Percentiles rank a stretch among this genome's conserved stretches.
These are phyloP conservation scores for Astraeus odoratus DNA, from an alignment of 768 basidiomycete species.

Conservation along the genomic window DNA sequence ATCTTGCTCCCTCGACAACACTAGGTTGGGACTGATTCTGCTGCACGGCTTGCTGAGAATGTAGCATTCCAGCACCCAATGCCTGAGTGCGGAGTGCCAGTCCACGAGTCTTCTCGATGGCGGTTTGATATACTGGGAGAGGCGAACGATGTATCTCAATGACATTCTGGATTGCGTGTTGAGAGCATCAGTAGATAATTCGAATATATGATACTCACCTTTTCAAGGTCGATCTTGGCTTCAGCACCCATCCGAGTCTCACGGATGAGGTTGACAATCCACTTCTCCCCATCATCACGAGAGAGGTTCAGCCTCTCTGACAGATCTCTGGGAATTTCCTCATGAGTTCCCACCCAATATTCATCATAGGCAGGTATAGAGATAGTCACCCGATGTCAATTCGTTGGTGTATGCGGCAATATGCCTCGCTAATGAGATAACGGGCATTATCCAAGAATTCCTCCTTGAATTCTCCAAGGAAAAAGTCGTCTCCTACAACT, in stretches of 20 bases:
- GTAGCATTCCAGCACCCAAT: conserved; percentile 68
- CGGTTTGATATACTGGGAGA: conserved; percentile 84
- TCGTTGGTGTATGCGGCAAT: conserved; percentile 93
- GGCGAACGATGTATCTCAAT: conserved; percentile 92
- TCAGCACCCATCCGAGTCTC: conserved; percentile 96
- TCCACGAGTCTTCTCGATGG: conserved; percentile 94
- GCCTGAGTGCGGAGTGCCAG: conserved; percentile 88
- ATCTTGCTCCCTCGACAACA: conserved; percentile 22
- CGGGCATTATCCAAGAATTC: conserved; percentile 97
- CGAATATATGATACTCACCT: conserved; percentile 42
- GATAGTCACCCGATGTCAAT: conserved; percentile 73
- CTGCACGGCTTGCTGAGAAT: conserved; percentile 25
- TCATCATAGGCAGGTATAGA: background rate
- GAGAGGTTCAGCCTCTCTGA: conserved; percentile 90
- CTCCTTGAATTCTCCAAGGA: conserved; percentile 82
- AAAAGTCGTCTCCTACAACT: conserved; percentile 89
- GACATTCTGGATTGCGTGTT: conserved; percentile 61
- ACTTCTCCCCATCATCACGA: conserved; percentile 95
- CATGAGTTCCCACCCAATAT: background rate
- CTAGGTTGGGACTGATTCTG: conserved; percentile 24
- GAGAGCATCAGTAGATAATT: background rate
- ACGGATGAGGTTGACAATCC: conserved; percentile 98
- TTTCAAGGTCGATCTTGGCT: conserved; percentile 95
- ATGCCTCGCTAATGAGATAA: conserved; percentile 94
- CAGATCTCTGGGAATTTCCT: conserved; percentile 54